Evolutionary conservation across 2,329 filamentous ascomycete genomes (phyloP), one percentile per base, ranked within the genome.

Genomic region (Stagonosporopsis rhizophila): DNA sequence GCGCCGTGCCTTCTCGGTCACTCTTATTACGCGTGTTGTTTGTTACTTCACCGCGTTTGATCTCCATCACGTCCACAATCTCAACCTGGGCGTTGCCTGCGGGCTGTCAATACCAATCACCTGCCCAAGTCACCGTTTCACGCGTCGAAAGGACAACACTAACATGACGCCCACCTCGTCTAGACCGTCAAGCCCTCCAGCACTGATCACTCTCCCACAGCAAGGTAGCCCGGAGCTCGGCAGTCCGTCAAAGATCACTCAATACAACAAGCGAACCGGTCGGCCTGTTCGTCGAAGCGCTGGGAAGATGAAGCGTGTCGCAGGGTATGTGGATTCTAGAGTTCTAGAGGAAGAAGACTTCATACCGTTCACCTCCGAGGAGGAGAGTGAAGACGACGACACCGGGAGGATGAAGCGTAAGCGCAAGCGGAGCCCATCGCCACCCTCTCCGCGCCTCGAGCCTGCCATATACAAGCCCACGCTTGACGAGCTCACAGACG

Each of bases 211-310:
- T 20, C 19, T 25, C 25, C 42, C 23, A 3, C 35, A 30, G 17
- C 49, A 46, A 15, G 64, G 58, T 61, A 74, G 70, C 50, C 62
- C 61, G n/a, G 72, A 74, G 62, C 70, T 74, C 37, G 71, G 64
- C 12, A 69, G 61, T 40, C 63, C 68, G 4, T 63, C 65, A 7
- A 66, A 57, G 39, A 59, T 59, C 17, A 68, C 72, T 37, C 67
- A 70, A 44, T 76, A 75, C 69, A 79, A 78, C 62, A 62, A 71
- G 41, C 55, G 66, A 50, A 79, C 77, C 8, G 79, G 79, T 42
- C 71, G 79, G 5, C 79, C 79, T 6, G 73, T 80, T n/a, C 75
- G 79, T 38, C 71, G 73, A 30, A 73, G 66, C 30, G 74, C 75
- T n/a, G 75, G 77, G 11, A 70, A 67, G 45, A 73, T 71, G 52